Percentiles rank a stretch among this genome's conserved stretches.
Conservation (phyloP, 2,329 filamentous ascomycete genomes). For the Hymenoscyphus scutula region DNA sequence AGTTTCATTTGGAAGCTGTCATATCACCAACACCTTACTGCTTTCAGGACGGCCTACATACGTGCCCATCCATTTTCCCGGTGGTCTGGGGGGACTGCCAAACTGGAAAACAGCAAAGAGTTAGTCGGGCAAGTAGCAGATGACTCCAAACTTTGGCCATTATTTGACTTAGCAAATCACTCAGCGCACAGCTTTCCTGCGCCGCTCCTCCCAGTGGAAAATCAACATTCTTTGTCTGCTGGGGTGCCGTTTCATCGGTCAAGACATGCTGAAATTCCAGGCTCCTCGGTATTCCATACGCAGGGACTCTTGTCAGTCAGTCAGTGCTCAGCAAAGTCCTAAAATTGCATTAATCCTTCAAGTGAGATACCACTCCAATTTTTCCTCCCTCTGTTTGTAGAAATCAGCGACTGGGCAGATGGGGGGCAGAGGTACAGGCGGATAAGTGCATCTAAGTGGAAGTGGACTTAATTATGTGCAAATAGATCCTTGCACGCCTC, state of each 20-base stretch:
- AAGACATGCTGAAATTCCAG: conserved; percentile 24
- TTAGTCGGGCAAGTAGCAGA: conserved; percentile 22
- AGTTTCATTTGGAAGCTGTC: conserved; percentile 28
- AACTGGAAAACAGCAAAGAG: conserved; percentile 11
- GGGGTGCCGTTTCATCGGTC: conserved; percentile 24
- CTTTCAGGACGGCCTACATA: not conserved
- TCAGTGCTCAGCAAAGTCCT: conserved; percentile 21
- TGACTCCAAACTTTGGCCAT: conserved; percentile 14
- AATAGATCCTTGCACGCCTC: not conserved
- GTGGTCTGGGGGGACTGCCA: conserved; percentile 23
- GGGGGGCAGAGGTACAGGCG: not conserved
- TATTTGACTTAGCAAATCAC: conserved; percentile 4
- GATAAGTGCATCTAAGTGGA: not conserved
- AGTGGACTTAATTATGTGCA: not conserved
- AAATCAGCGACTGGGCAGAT: not conserved
- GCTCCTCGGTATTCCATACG: conserved; percentile 23
- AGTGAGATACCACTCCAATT: not conserved
- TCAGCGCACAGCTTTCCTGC: conserved; percentile 9
- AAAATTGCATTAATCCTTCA: conserved; percentile 10
- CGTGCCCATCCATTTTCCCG: conserved; percentile 17
- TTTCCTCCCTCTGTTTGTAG: conserved; percentile 21
- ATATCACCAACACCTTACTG: conserved; percentile 17
- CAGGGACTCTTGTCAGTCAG: conserved; percentile 19
- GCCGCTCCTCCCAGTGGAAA: conserved; percentile 7
- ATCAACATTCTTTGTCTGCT: conserved; percentile 25